A percentile compares a stretch with the other conserved stretches of the same genome.
Conservation (phyloP, 169 alveolate species). For the Plasmodium inui region DNA sequence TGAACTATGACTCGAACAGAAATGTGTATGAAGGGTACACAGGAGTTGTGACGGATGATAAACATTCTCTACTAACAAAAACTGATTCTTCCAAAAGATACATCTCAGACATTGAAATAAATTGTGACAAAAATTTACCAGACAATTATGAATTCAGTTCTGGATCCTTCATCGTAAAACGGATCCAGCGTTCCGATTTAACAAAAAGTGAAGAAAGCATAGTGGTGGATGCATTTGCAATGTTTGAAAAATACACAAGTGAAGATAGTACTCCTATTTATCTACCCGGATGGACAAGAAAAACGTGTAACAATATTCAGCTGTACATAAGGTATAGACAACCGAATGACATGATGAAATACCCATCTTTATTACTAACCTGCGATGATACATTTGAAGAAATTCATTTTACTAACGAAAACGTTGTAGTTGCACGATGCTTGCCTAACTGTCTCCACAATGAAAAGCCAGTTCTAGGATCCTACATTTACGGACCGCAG, state of each 20-base stretch:
- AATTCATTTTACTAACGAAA: background rate
- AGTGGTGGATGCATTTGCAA: constrained; percentile 53
- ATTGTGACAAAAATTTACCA: constrained; percentile 41
- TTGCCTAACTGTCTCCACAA: constrained; percentile 36
- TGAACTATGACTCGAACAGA: constrained; percentile 34
- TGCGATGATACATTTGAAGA: constrained; percentile 72
- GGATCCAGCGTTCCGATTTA: constrained; percentile 40
- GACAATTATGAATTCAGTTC: constrained; percentile 60
- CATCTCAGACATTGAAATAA: constrained; percentile 63
- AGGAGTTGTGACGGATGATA: constrained; percentile 75
- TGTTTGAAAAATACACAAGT: constrained; percentile 49
- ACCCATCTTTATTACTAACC: constrained; percentile 50
- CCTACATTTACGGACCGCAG: constrained; percentile 76
- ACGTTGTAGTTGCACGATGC: constrained; percentile 39
- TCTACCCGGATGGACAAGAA: constrained; percentile 64
- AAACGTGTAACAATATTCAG: constrained; percentile 65
- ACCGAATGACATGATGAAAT: constrained; percentile 40
- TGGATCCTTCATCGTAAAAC: constrained; percentile 48
- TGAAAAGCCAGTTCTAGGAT: constrained; percentile 71
- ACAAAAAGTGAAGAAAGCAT: constrained; percentile 1
- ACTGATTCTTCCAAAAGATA: constrained; percentile 50
- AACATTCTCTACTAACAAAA: constrained; percentile 49
- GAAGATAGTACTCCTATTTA: constrained; percentile 4
- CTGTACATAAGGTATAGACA: constrained; percentile 51
- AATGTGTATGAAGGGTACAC: constrained; percentile 53